Evolutionary conservation across 2,329 filamentous ascomycete species (phyloP), one percentile per base, ranked within the genome.

Genomic region (Claviceps spartinae): DNA sequence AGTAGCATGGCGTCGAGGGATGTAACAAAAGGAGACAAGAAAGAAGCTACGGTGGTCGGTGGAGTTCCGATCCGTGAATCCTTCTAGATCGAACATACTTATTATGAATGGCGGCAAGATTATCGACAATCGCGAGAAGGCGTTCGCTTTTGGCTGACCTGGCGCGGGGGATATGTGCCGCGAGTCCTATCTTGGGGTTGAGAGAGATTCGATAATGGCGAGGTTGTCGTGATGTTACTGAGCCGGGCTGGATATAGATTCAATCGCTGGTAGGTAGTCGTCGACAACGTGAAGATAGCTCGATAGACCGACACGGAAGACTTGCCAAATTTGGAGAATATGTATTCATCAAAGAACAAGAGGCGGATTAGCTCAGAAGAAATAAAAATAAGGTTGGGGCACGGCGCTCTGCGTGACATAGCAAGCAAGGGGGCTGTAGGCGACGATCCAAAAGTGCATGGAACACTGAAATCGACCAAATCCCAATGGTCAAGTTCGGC

Each of bases 401-500:
- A 52, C 48, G 51, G 49, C 51, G 45, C 22, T 48, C 50, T 53
- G 52, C 47, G 53, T 56, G 57, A 57, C 56, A 59, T 55, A 57
- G 18, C 44, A 34, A 40, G 52, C 59, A 60, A 54, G 56, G 58
- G 56, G 55, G 61, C 50, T 53, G 55, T 7, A 34, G 30, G 36
- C 47, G 48, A 36, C 48, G 37, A 50, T 5, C 37, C 36, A 36
- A 50, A 50, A 58, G 55, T 30, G 37, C 38, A 16, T 37, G n/a
- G 30, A 47, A 37, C 16, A 5, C 4, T 14, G 20, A 34, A 34
- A 34, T 42, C 40, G 43, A 40, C 48, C 37, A 47, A 45, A 57
- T 64, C 62, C 63, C 62, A 61, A 58, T 64, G 62, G 63, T 9
- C 43, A 22, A 43, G 41, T 43, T 43, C 41, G 43, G 63, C 63